Percentiles rank a stretch among this genome's conserved stretches.
These are phyloP conservation scores for Paramecium sexaurelia DNA, from an alignment of 73 alveolate genomes.

Conservation along the genomic window DNA sequence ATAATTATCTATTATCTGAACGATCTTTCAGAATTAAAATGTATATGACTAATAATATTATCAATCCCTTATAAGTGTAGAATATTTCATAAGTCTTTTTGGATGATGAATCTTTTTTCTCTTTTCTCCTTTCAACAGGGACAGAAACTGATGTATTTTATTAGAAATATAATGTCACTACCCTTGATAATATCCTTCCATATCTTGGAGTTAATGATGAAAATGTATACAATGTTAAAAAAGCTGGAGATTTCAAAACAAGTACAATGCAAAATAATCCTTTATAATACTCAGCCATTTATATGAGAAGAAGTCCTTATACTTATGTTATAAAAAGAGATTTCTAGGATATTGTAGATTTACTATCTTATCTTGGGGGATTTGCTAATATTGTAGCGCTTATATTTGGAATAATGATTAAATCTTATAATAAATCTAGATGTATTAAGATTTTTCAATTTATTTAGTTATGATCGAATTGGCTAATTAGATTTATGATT, in stretches of 20 bases:
- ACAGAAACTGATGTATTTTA: not conserved
- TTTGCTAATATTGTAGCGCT: not conserved
- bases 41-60: not conserved
- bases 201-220: not conserved
- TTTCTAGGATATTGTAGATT: not conserved
- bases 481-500: constrained; percentile 6
- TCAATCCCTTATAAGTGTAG: not conserved
- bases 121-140: not conserved
- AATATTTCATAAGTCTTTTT: not conserved
- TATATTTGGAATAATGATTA: not conserved
- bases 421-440: constrained; percentile 9
- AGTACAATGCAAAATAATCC: not conserved
- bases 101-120: constrained; percentile 21
- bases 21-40: not conserved
- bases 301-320: constrained; percentile 25
- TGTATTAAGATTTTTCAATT: not conserved
- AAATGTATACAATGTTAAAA: not conserved
- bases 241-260: constrained; percentile 14
- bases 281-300: not conserved
- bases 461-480: constrained; percentile 13
- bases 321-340: not conserved
- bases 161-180: not conserved
- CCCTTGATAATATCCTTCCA: not conserved
- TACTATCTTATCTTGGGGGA: constrained; percentile 11
- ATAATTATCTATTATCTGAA: not conserved